Conservation (phyloP, 2,329 filamentous ascomycete genomes). For the Ascochyta lentis region DNA sequence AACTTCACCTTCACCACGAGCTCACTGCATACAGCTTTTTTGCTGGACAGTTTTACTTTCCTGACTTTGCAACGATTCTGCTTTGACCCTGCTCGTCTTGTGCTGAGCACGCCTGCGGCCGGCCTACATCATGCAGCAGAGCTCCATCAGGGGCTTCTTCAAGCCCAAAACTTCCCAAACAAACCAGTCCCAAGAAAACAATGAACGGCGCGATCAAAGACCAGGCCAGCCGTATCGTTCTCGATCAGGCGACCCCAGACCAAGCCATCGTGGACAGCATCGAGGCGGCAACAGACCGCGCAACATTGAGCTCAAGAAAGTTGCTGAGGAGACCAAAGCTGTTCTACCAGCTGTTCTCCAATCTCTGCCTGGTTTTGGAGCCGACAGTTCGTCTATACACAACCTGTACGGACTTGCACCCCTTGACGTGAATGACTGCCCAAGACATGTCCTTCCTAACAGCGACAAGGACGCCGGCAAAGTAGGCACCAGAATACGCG, state of each 20-base stretch:
- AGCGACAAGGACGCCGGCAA: constrained; percentile 23
- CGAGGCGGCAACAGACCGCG: constrained; percentile 28
- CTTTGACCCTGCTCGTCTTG: not conserved
- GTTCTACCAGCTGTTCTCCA: constrained; percentile 32
- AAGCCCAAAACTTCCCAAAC: constrained; percentile 9
- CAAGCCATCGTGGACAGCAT: constrained; percentile 14
- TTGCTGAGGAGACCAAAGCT: constrained; percentile 36
- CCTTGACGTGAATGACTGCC: constrained; percentile 31
- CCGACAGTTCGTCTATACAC: constrained; percentile 26
- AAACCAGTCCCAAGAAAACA: constrained; percentile 11
- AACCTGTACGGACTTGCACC: constrained; percentile 22
- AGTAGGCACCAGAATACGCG: constrained; percentile 37
- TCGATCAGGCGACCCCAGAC: not conserved
- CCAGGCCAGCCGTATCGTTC: constrained; percentile 28
- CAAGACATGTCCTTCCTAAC: constrained; percentile 24
- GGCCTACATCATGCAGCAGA: constrained; percentile 28
- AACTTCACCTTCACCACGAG: not conserved
- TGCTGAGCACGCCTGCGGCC: not conserved
- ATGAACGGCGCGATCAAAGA: constrained; percentile 12
- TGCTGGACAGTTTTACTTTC: not conserved
- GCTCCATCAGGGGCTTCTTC: constrained; percentile 32
- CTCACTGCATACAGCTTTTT: not conserved
- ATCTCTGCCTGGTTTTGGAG: constrained; percentile 25
- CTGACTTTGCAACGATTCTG: not conserved
- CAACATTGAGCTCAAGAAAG: constrained; percentile 31